phyloP scores from a whole-genome alignment of 1,284 basidiomycete species.

The Vanrija pseudolonga region DNA sequence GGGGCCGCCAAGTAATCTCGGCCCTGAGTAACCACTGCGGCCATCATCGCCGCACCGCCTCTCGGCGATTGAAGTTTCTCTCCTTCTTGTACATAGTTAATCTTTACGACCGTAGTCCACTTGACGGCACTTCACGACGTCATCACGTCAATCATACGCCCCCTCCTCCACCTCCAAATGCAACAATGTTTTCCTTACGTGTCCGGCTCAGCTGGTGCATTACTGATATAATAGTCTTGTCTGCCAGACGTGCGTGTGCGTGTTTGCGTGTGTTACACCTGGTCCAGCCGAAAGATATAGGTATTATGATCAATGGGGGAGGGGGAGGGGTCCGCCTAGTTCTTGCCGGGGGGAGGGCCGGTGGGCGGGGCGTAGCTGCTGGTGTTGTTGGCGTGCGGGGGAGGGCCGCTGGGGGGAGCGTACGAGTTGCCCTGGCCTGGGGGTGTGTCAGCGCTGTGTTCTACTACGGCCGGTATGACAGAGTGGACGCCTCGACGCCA shows the following conservation, averaged over 20 bases:
- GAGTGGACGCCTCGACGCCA: too few relatives aligned
- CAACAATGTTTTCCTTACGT: not conserved
- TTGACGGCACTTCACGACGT: not conserved
- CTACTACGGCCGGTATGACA: too few relatives aligned
- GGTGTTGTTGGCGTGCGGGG: slow-evolving; percentile 11
- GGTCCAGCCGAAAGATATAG: not conserved
- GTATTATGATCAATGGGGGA: too few relatives aligned
- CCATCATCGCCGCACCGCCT: not conserved
- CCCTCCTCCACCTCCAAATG: not conserved
- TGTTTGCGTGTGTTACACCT: not conserved
- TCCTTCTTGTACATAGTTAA: not conserved
- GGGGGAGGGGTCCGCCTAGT: not conserved
- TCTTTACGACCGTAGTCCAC: not conserved
- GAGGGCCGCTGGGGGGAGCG: slow-evolving; percentile 15
- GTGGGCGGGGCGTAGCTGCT: not conserved
- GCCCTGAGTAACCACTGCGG: not conserved
- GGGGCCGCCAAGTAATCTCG: slow-evolving; percentile 1
- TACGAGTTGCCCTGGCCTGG: slow-evolving; percentile 5
- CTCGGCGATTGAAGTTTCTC: not conserved
- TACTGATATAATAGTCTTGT: not conserved
- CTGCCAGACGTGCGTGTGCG: not conserved
- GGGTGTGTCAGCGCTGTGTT: not conserved
- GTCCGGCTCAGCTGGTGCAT: not conserved
- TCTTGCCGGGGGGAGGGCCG: slow-evolving; percentile 10
- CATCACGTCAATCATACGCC: not conserved